Conservation (phyloP, 306 rosid genomes). For the Sesbania bispinosa region DNA sequence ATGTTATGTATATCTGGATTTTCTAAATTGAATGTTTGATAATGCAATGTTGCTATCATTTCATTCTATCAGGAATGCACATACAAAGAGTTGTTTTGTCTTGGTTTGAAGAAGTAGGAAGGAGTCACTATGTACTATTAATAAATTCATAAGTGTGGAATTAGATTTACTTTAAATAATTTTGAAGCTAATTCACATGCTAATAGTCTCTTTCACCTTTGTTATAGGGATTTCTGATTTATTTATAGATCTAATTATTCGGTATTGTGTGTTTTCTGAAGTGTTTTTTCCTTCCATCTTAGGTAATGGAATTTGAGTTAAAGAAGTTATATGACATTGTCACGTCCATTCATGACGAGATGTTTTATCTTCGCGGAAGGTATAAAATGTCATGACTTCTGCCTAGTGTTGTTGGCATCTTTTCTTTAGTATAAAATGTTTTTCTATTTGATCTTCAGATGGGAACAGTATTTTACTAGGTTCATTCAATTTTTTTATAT, state of each 20-base stretch:
- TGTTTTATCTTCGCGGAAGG: slow-evolving; percentile 95
- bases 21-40: not conserved
- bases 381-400: slow-evolving; percentile 22
- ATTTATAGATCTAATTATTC: not conserved
- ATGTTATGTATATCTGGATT: not conserved
- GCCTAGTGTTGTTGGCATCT: not conserved
- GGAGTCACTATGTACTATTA: no score
- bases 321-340: slow-evolving; percentile 54
- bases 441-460: not conserved
- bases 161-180: no score
- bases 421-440: slow-evolving; percentile 9
- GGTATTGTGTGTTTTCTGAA: slow-evolving; percentile 3
- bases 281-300: slow-evolving; percentile 18
- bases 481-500: not conserved
- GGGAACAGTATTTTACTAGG: not conserved
- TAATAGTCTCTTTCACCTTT: not conserved
- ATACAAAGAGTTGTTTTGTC: no score
- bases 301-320: slow-evolving; percentile 84
- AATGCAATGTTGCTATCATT: slow-evolving; percentile 13
- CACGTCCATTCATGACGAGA: slow-evolving; percentile 73
- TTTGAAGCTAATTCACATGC: no score
- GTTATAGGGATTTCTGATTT: not conserved
- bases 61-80: not conserved
- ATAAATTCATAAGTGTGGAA: no score
- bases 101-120: no score